Percentiles rank a stretch among this genome's conserved stretches.
These are phyloP conservation scores for Glycine soja DNA, from an alignment of 306 rosid genomes.

Conservation along the genomic window DNA sequence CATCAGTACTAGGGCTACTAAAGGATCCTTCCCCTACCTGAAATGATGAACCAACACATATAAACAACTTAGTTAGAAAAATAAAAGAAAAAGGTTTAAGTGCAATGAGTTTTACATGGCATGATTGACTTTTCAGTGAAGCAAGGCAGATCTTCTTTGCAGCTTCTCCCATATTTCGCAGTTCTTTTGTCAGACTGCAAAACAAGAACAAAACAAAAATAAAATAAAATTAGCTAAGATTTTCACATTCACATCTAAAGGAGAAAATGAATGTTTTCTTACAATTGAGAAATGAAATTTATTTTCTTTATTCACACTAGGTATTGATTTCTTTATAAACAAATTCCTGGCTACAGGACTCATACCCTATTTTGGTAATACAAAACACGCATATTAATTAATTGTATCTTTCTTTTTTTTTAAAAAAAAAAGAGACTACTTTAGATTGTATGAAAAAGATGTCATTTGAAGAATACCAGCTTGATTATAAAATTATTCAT, in stretches of 20 bases:
- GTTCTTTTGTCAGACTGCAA: conserved; percentile 4
- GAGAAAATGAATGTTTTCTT: no score
- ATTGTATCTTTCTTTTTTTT: not conserved
- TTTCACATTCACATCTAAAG: not conserved
- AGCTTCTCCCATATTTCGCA: conserved; percentile 38
- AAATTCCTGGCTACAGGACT: not conserved
- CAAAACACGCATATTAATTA: not conserved
- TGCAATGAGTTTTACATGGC: not conserved
- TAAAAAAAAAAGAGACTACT: not conserved
- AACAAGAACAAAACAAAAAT: not conserved
- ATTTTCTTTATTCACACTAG: not conserved
- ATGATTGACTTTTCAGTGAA: not conserved
- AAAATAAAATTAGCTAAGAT: not conserved
- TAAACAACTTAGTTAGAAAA: conserved; percentile 21
- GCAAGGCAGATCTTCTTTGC: not conserved
- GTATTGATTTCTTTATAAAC: not conserved
- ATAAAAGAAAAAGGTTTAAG: not conserved
- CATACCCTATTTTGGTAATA: not conserved
- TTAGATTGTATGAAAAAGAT: not conserved
- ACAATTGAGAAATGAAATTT: no score
- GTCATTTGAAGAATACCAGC: not conserved
- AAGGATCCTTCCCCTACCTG: not conserved
- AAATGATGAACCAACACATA: conserved; percentile 27
- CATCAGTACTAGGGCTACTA: not conserved
- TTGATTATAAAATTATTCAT: not conserved